A percentile compares a stretch with the other conserved stretches of the same genome.
These are phyloP conservation scores for Barbatosphaeria neglecta DNA, from an alignment of 495 filamentous ascomycete genomes.

Conservation along the genomic window DNA sequence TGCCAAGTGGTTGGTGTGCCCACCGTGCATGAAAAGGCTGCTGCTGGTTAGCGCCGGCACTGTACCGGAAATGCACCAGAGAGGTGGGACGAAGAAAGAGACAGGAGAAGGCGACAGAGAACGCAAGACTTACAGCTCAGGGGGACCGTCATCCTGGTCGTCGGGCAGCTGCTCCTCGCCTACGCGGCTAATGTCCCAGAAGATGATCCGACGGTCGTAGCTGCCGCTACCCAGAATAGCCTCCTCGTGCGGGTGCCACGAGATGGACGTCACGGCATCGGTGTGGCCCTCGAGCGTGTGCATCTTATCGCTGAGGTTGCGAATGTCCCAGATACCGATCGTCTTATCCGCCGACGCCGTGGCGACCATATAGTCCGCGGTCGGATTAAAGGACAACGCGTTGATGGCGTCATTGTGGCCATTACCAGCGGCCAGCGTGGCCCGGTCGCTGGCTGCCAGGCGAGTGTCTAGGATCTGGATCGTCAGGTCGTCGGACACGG, in stretches of 20 bases:
- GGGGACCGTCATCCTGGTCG: slow-evolving; percentile 91
- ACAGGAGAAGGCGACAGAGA: no score
- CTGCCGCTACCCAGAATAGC: slow-evolving; percentile 80
- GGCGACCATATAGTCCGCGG: slow-evolving; percentile 72
- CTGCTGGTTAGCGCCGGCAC: background rate
- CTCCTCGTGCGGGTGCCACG: slow-evolving; percentile 87
- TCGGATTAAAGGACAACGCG: slow-evolving; percentile 83
- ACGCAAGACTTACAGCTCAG: slow-evolving; percentile 63
- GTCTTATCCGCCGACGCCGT: slow-evolving; percentile 92
- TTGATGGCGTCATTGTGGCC: slow-evolving; percentile 89
- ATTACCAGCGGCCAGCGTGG: slow-evolving; percentile 51
- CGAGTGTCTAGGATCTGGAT: slow-evolving; percentile 85
- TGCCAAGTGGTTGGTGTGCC: slow-evolving; percentile 88
- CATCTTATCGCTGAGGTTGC: slow-evolving; percentile 74
- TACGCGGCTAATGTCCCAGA: slow-evolving; percentile 87
- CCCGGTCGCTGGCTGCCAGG: slow-evolving; percentile 44
- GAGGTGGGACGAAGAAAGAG: slow-evolving; percentile 1
- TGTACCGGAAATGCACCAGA: no score
- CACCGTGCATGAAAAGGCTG: slow-evolving; percentile 96
- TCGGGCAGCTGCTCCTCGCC: slow-evolving; percentile 93
- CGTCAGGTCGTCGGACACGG: slow-evolving; percentile 89
- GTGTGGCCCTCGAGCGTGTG: slow-evolving; percentile 77
- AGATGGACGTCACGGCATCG: slow-evolving; percentile 78
- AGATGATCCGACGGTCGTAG: slow-evolving; percentile 85
- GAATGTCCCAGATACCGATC: slow-evolving; percentile 89